These are phyloP conservation scores for Chalciporus sp. DNA, from an alignment of 1,284 basidiomycete species.

Conservation along the genomic window DNA sequence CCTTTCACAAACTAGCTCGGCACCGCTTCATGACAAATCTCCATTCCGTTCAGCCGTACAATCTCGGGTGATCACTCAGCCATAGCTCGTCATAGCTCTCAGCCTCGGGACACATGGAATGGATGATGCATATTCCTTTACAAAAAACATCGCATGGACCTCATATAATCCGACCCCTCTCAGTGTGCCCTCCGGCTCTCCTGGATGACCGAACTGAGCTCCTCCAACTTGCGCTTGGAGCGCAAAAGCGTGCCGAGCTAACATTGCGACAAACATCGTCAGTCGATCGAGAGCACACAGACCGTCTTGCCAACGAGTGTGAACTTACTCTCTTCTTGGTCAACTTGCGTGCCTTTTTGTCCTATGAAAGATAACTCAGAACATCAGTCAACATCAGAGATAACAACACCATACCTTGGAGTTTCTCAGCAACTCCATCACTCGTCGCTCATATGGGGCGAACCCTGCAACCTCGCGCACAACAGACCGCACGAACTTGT, in stretches of 20 bases:
- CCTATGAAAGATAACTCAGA: conserved; percentile 48
- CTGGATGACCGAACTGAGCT: conserved; percentile 89
- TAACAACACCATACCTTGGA: conserved; percentile 74
- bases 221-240: conserved; percentile 97
- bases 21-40: too few relatives aligned
- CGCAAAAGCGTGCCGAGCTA: conserved; percentile 94
- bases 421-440: conserved; percentile 99
- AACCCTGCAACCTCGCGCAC: conserved; percentile 97
- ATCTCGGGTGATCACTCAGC: conserved; percentile 1
- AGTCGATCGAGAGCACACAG: background rate
- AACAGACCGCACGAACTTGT: conserved; percentile 88
- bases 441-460: conserved; percentile 97
- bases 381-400: background rate
- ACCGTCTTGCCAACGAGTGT: background rate
- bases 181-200: conserved; percentile 84
- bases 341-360: conserved; percentile 98
- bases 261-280: background rate
- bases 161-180: conserved; percentile 17
- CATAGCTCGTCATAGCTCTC: too few relatives aligned
- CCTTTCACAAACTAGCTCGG: too few relatives aligned
- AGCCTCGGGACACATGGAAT: too few relatives aligned
- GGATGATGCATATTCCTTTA: conserved; percentile 3
- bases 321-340: conserved; percentile 93
- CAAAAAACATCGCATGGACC: conserved; percentile 18
- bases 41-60: too few relatives aligned